phyloP scores from a whole-genome alignment of 164 flowering plant genomes.

The Cinnamomum chago region DNA sequence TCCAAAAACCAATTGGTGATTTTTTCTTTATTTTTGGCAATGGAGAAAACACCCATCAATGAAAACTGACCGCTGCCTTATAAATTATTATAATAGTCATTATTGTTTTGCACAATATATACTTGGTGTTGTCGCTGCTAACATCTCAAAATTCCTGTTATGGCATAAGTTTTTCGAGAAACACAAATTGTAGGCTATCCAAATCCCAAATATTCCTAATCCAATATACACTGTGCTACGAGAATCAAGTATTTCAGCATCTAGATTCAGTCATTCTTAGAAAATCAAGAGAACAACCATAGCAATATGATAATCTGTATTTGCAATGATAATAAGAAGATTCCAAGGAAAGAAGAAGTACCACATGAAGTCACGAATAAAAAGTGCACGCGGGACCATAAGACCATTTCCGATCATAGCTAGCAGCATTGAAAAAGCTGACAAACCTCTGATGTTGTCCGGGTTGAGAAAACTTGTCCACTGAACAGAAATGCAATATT shows the following conservation, averaged over 20 bases:
- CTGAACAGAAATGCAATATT: slow-evolving; percentile 35
- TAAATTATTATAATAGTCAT: too few species aligned
- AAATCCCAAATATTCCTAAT: background rate
- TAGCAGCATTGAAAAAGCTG: slow-evolving; percentile 86
- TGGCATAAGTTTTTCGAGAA: background rate
- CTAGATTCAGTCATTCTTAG: background rate
- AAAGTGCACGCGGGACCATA: slow-evolving; percentile 90
- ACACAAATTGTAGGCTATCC: background rate
- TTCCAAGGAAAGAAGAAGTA: slow-evolving; percentile 23
- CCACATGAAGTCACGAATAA: slow-evolving; percentile 97
- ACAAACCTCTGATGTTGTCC: slow-evolving; percentile 91
- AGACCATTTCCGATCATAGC: slow-evolving; percentile 95
- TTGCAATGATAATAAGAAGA: background rate
- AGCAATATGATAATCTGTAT: background rate
- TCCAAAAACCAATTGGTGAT: too few species aligned
- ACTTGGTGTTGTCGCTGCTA: background rate
- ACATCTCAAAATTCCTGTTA: background rate
- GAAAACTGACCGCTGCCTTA: background rate
- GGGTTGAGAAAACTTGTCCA: slow-evolving; percentile 94
- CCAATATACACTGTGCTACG: background rate
- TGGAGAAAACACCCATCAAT: background rate
- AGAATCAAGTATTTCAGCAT: background rate
- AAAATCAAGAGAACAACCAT: background rate
- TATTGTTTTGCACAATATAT: too few species aligned
- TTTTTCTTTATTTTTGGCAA: background rate